These are phyloP conservation scores for Speleostelium caveatum DNA, from an alignment of 78 protist species.

Conservation along the genomic window DNA sequence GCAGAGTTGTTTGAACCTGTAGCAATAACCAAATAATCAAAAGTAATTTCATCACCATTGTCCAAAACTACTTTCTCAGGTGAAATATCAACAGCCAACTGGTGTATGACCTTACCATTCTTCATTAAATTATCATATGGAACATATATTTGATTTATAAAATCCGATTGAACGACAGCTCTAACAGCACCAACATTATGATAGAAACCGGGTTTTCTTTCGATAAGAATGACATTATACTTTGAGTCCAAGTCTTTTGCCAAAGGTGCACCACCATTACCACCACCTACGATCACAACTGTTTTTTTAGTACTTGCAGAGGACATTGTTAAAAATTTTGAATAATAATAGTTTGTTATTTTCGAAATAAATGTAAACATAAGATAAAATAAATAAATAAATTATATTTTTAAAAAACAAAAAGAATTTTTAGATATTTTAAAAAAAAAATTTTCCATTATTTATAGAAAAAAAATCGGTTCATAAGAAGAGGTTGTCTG, in stretches of 20 bases:
- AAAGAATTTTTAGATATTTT: background rate
- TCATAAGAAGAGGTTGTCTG: too few relatives aligned
- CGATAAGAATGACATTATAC: conserved; percentile 62
- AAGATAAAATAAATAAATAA: background rate
- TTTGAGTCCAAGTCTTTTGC: conserved; percentile 41
- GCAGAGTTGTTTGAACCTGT: conserved; percentile 45
- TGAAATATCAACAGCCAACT: conserved; percentile 13
- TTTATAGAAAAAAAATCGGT: background rate
- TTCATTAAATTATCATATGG: conserved; percentile 51
- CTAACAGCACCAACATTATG: conserved; percentile 48
- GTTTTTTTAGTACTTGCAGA: conserved; percentile 2
- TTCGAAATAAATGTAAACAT: too few relatives aligned
- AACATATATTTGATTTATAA: conserved; percentile 5
- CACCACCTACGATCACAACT: conserved; percentile 75
- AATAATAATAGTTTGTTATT: too few relatives aligned
- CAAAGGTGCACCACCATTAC: conserved; percentile 55
- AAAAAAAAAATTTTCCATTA: background rate
- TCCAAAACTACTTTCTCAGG: conserved; percentile 4
- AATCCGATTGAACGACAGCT: conserved; percentile 26
- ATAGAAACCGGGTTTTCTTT: conserved; percentile 39
- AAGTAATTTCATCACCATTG: conserved; percentile 16
- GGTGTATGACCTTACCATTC: conserved; percentile 44
- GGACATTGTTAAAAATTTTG: too few relatives aligned
- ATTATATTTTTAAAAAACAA: too few relatives aligned
- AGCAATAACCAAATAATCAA: conserved; percentile 56